Evolutionary conservation across 2,329 filamentous ascomycete genomes (phyloP).

Genomic region (Fusarium sp.): DNA sequence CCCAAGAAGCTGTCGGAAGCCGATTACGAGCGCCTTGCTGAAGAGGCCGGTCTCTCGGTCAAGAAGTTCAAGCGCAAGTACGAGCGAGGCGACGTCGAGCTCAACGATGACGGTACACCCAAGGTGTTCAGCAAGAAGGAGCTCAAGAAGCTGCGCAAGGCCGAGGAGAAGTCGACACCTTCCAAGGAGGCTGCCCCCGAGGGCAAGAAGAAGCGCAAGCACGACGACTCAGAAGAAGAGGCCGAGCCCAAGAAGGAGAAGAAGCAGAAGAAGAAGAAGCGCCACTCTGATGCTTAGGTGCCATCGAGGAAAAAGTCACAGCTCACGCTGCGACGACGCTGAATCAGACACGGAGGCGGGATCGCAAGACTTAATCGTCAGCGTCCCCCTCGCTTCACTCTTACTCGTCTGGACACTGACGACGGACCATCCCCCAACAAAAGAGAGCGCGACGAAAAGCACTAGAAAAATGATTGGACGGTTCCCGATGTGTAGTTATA

Average conservation of each 20-base stretch:
- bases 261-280: conserved; percentile 61
- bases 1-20: conserved; percentile 60
- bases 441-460: conserved; percentile 33
- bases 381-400: conserved; percentile 39
- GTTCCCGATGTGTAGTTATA: conserved; percentile 45
- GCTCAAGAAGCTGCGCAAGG: conserved; percentile 74
- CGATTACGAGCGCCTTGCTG: conserved; percentile 67
- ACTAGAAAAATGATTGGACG: conserved; percentile 38
- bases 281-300: conserved; percentile 49
- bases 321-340: conserved; percentile 32
- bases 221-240: conserved; percentile 71
- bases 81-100: conserved; percentile 75
- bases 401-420: conserved; percentile 42
- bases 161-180: conserved; percentile 59
- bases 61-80: conserved; percentile 82
- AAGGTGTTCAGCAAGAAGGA: conserved; percentile 77
- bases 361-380: conserved; percentile 17
- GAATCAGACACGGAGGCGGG: conserved; percentile 33
- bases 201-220: conserved; percentile 75
- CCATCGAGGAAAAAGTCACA: conserved; percentile 29
- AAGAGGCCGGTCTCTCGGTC: conserved; percentile 71
- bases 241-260: conserved; percentile 67
- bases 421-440: conserved; percentile 36
- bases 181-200: conserved; percentile 47
- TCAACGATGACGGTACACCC: conserved; percentile 70